Base-by-base conservation (phyloP, 441 rosid species). In the Flueggea neowawraea region DNA sequence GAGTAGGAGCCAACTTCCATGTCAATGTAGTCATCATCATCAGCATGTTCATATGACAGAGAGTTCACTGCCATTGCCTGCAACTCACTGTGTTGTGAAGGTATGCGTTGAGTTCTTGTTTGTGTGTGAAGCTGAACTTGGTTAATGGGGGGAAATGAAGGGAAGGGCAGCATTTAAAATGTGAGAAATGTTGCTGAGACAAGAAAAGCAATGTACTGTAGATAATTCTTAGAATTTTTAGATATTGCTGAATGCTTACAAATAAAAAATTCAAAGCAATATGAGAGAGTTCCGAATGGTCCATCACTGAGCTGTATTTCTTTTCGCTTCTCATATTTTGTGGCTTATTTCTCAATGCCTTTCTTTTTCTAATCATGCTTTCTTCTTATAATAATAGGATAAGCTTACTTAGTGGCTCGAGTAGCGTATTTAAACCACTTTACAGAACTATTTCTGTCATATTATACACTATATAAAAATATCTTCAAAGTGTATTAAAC, bases 1-100 rank as follows among this genome's bases (percentile, higher is more conserved):
- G 41, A 36, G 62, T 60, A 81, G 52, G 87, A 75, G 68, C 76
- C 76, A 62, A 91, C 66, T 44, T 95, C 97, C 84, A 95, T 83
- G 66, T 89, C 91, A 48, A 95, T 89, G 72, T 76, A 95, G 62
- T 79, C 96, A 47, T 87, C 97, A 36, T 82, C 89, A 54, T 82
- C 90, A 13, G 59, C 71, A 28, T 74, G 58, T 14, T 83, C 87
- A 64, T 59, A 70, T 43, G 75, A 65, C 10, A 61, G 63, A 33
- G 68, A 68, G 69, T 75, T 73, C 69, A 67, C 56, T 33, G 84
- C 82, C 90, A 82, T 83, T 72, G 58, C 60, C 13, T 57, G 53
- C 60, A 57, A 54, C 50, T 62, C 62, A 16, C 36, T 16, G 51
- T 63, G 32, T 49, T 66, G 3, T 32, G 11, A 10, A 51, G 63